A percentile compares a stretch with the other conserved stretches of the same genome.
phyloP scores from a whole-genome alignment of 2,329 filamentous ascomycete genomes.

The Stagonosporopsis chrysanthemi region DNA sequence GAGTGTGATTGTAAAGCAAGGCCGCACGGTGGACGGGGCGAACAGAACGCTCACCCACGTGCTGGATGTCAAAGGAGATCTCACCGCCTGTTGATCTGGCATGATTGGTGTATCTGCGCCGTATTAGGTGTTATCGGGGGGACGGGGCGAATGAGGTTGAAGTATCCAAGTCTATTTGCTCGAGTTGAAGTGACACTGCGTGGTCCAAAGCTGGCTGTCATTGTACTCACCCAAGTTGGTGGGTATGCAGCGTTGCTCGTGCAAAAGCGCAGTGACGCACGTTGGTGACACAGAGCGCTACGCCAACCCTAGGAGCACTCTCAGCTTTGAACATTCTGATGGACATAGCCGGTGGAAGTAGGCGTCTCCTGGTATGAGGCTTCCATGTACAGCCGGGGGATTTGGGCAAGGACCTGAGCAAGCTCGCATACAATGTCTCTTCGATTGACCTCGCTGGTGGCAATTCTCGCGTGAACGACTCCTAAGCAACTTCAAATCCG shows the following conservation, averaged over 20 bases:
- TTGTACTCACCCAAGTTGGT: neutral
- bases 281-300: constrained; percentile 4
- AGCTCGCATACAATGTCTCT: neutral
- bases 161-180: neutral
- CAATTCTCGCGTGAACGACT: neutral
- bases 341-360: neutral
- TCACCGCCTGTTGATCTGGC: constrained; percentile 12
- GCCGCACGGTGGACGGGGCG: neutral
- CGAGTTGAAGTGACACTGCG: constrained; percentile 14
- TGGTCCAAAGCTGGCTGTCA: constrained; percentile 3
- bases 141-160: constrained; percentile 4
- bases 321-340: neutral
- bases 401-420: neutral
- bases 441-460: neutral
- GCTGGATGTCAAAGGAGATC: neutral
- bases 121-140: neutral
- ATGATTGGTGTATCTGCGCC: neutral
- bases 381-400: neutral
- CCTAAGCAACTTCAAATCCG: neutral
- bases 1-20: neutral
- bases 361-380: neutral
- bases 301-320: too few species aligned
- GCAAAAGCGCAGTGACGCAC: constrained; percentile 12
- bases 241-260: constrained; percentile 7
- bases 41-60: neutral